Evolutionary conservation across 2,329 filamentous ascomycete species (phyloP).

Genomic region (Botrytis squamosa): DNA sequence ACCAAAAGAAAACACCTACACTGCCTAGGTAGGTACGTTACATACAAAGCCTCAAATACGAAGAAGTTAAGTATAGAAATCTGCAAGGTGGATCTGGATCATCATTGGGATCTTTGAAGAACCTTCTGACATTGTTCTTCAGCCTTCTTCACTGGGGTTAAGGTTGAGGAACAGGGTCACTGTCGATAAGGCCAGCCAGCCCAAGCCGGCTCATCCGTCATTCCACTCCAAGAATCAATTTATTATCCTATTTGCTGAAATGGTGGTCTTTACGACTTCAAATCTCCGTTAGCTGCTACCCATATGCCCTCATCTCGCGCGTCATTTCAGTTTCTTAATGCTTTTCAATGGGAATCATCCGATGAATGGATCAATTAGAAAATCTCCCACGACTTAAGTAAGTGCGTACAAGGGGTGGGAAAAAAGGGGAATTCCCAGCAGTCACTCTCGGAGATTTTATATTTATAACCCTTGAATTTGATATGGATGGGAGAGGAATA

Average conservation of each 20-base stretch:
- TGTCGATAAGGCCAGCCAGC: constrained; percentile 7
- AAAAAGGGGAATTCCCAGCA: constrained; percentile 11
- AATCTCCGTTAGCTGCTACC: background rate
- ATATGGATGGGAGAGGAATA: background rate
- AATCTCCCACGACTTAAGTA: constrained; percentile 10
- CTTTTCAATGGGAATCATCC: background rate
- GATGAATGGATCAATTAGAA: constrained; percentile 1
- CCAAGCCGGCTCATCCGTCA: background rate
- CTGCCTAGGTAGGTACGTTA: background rate
- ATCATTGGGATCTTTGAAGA: constrained; percentile 23
- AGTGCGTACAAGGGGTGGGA: background rate
- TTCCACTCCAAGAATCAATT: background rate
- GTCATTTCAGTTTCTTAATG: constrained; percentile 10
- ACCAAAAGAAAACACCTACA: background rate
- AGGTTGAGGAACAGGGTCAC: constrained; percentile 3
- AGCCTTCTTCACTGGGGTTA: constrained; percentile 17
- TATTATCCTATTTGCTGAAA: background rate
- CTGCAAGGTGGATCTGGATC: constrained; percentile 22
- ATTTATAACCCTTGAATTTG: background rate
- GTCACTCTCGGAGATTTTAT: constrained; percentile 17
- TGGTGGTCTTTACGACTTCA: background rate
- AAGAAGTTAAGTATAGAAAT: constrained; percentile 3
- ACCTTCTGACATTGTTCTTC: constrained; percentile 19
- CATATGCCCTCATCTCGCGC: background rate
- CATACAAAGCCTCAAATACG: background rate